These are phyloP conservation scores for Phytophthora quininea DNA, from an alignment of 352 stramenopile genomes.

Conservation along the genomic window DNA sequence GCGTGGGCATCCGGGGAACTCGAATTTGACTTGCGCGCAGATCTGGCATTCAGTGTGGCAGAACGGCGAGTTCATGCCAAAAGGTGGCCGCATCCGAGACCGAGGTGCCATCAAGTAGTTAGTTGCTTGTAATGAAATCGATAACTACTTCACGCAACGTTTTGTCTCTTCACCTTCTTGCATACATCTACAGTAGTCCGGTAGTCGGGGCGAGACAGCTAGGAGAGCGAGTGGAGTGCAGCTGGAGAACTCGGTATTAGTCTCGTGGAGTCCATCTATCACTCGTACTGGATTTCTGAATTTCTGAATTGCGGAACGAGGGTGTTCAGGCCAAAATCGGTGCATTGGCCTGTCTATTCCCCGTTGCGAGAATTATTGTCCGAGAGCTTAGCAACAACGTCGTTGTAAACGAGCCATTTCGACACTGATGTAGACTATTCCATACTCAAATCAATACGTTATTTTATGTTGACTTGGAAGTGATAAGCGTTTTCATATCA, in stretches of 20 bases:
- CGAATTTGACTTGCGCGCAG: slow-evolving; percentile 16
- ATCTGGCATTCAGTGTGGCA: slow-evolving; percentile 30
- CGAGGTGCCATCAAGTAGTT: slow-evolving; percentile 1
- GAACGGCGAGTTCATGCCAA: slow-evolving; percentile 19
- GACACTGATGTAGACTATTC: slow-evolving; percentile 1
- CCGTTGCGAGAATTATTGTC: slow-evolving; percentile 9
- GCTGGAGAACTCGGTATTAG: background rate
- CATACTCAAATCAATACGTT: slow-evolving; percentile 10
- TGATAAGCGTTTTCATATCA: slow-evolving; percentile 18
- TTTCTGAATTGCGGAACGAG: background rate
- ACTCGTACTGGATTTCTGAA: background rate
- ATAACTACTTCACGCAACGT: background rate
- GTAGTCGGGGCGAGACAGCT: too few relatives aligned
- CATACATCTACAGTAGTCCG: too few relatives aligned
- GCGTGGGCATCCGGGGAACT: slow-evolving; percentile 10
- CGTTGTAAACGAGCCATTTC: slow-evolving; percentile 3
- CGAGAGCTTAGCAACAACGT: slow-evolving; percentile 11
- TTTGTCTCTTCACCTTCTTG: too few relatives aligned
- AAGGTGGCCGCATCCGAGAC: slow-evolving; percentile 4
- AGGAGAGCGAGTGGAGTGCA: too few relatives aligned
- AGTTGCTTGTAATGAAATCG: slow-evolving; percentile 1
- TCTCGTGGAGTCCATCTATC: background rate
- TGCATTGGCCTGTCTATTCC: background rate
- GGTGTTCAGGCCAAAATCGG: background rate
- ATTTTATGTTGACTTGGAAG: slow-evolving; percentile 15